phyloP scores from a whole-genome alignment of 2,329 filamentous ascomycete genomes.

The Colletotrichum orchidophilum region DNA sequence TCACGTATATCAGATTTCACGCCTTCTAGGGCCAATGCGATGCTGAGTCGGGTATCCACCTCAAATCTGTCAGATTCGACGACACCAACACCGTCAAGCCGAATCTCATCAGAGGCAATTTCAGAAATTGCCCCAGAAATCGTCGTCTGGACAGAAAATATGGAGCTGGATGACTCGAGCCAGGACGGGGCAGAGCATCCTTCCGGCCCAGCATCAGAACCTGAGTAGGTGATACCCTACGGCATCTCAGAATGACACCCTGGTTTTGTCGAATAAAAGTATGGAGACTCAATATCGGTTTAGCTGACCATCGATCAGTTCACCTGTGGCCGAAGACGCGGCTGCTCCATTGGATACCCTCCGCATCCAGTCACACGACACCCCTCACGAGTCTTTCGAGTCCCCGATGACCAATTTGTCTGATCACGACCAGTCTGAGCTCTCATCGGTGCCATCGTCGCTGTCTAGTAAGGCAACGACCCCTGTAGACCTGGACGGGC shows the following conservation, averaged over 20 bases:
- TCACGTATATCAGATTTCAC: constrained; percentile 39
- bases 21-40: constrained; percentile 33
- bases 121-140: constrained; percentile 53
- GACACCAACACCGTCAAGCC: constrained; percentile 36
- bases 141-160: constrained; percentile 54
- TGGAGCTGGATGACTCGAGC: constrained; percentile 42
- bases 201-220: constrained; percentile 11
- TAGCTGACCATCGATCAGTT: constrained; percentile 12
- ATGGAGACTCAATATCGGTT: not conserved
- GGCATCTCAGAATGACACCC: not conserved
- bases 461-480: constrained; percentile 72
- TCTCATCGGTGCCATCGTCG: constrained; percentile 63
- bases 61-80: constrained; percentile 38
- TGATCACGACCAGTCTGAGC: constrained; percentile 65
- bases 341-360: not conserved
- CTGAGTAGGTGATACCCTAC: constrained; percentile 25
- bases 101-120: constrained; percentile 43
- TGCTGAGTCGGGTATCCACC: constrained; percentile 43
- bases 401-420: constrained; percentile 64
- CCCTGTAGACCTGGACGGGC: constrained; percentile 56
- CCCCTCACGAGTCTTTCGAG: constrained; percentile 52
- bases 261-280: not conserved
- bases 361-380: constrained; percentile 16
- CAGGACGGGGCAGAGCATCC: constrained; percentile 31
- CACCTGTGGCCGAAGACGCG: constrained; percentile 12